Evolutionary conservation across 1,284 basidiomycete genomes (phyloP).

Genomic region (Bondarzewia mesenterica): DNA sequence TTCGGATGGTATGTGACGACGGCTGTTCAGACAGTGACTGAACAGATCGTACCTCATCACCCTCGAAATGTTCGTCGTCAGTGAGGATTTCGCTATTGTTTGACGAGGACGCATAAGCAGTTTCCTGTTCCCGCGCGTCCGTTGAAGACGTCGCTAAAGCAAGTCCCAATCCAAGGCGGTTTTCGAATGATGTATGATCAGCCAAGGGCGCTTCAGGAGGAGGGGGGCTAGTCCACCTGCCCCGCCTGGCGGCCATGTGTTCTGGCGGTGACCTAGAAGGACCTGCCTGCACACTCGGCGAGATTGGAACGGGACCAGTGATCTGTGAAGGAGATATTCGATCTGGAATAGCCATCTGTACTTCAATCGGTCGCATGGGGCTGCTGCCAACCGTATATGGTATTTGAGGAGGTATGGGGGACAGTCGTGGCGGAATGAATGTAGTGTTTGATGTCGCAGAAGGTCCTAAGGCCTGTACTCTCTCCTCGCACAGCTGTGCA

Average conservation of each 20-base stretch:
- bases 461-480: conserved; percentile 49
- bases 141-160: conserved; percentile 60
- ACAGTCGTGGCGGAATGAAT: conserved; percentile 44
- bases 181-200: conserved; percentile 60
- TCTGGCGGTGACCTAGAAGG: conserved; percentile 27
- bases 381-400: conserved; percentile 60
- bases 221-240: conserved; percentile 78
- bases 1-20: conserved; percentile 13
- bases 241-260: conserved; percentile 71
- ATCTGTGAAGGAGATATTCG: conserved; percentile 35
- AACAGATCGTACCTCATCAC: conserved; percentile 61
- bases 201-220: conserved; percentile 62
- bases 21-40: conserved; percentile 40
- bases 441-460: conserved; percentile 37
- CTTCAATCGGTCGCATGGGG: conserved; percentile 42
- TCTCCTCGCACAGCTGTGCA: conserved; percentile 79
- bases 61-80: conserved; percentile 55
- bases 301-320: conserved; percentile 9
- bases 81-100: conserved; percentile 54
- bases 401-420: conserved; percentile 51
- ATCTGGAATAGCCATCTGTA: conserved; percentile 30
- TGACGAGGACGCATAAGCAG: conserved; percentile 39
- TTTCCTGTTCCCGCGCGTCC: conserved; percentile 41
- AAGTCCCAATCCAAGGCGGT: conserved; percentile 52
- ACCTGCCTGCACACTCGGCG: conserved; percentile 10